A percentile compares a stretch with the other conserved stretches of the same genome.
Evolutionary conservation across 2,329 filamentous ascomycete genomes (phyloP).

Genomic region (Fusarium albosuccineum): DNA sequence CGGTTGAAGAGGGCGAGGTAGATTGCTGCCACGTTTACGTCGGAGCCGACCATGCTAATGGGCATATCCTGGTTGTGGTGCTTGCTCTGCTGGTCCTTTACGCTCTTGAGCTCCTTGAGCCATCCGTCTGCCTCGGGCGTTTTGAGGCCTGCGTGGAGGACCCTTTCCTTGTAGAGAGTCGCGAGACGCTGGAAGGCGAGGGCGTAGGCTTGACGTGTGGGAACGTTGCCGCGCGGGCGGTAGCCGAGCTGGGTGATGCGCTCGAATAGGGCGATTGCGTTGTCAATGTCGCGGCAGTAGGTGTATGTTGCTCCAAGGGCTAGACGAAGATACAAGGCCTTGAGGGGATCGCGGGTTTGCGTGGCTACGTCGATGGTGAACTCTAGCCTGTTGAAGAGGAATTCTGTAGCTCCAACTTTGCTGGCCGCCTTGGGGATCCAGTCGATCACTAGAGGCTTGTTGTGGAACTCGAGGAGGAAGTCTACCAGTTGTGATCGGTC

Average conservation of each 20-base stretch:
- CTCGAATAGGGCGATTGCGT: conserved; percentile 53
- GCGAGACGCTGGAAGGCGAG: conserved; percentile 57
- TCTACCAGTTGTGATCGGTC: conserved; percentile 50
- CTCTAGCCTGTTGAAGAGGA: conserved; percentile 49
- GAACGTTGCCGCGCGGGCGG: conserved; percentile 55
- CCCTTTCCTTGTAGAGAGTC: conserved; percentile 53
- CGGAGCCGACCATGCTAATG: conserved; percentile 55
- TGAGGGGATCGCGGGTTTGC: conserved; percentile 52
- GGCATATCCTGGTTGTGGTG: conserved; percentile 57
- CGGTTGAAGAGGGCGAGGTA: conserved; percentile 56
- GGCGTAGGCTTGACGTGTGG: conserved; percentile 55
- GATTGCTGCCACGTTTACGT: conserved; percentile 57
- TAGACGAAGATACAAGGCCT: conserved; percentile 54
- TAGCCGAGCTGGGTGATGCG: conserved; percentile 54
- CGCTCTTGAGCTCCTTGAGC: conserved; percentile 52
- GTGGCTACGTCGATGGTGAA: conserved; percentile 51
- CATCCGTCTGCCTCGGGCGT: conserved; percentile 48
- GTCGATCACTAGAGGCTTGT: conserved; percentile 51
- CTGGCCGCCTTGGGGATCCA: conserved; percentile 58
- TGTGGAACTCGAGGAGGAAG: conserved; percentile 53
- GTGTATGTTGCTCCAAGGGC: conserved; percentile 53
- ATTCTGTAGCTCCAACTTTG: conserved; percentile 49
- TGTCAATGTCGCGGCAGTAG: conserved; percentile 52
- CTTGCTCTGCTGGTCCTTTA: conserved; percentile 53
- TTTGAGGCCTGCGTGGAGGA: conserved; percentile 46